Percentiles rank a stretch among this genome's conserved stretches.
Evolutionary conservation across 176 grass and related monocot species (phyloP).

Genomic region (Neostapfia colusana): DNA sequence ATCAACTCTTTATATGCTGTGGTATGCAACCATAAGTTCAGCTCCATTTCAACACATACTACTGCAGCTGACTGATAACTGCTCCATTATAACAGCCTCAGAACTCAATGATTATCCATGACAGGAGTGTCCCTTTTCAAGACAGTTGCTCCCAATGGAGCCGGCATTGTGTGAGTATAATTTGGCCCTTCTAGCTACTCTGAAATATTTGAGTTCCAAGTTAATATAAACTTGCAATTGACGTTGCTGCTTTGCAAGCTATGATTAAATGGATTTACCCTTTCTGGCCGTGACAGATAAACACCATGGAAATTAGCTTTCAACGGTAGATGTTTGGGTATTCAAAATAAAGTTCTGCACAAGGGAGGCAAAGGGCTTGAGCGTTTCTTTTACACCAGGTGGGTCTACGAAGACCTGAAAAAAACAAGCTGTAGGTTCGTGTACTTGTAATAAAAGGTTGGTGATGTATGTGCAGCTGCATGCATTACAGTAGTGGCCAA

Average conservation of each 20-base stretch:
- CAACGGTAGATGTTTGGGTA: not conserved
- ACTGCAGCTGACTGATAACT: not conserved
- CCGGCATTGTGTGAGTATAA: constrained; percentile 56
- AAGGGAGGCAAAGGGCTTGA: not conserved
- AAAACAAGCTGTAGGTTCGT: not conserved
- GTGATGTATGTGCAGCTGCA: too few species aligned
- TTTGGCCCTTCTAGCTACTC: not conserved
- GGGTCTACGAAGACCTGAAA: not conserved
- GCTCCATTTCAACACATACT: not conserved
- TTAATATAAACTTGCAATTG: not conserved
- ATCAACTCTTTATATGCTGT: constrained; percentile 63
- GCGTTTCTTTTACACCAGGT: not conserved
- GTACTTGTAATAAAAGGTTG: too few species aligned
- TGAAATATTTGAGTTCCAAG: not conserved
- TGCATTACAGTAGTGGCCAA: not conserved
- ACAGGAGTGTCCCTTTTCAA: constrained; percentile 65
- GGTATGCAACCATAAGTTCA: constrained; percentile 40
- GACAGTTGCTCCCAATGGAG: constrained; percentile 60
- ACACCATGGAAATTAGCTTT: constrained; percentile 9
- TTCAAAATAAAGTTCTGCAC: not conserved
- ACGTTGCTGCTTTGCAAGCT: not conserved
- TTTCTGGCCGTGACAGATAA: constrained; percentile 47
- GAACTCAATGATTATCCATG: constrained; percentile 55
- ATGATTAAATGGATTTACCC: not conserved
- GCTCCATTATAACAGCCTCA: constrained; percentile 47